These are phyloP conservation scores for Neurospora pannonica DNA, from an alignment of 495 filamentous ascomycete species.

Conservation along the genomic window DNA sequence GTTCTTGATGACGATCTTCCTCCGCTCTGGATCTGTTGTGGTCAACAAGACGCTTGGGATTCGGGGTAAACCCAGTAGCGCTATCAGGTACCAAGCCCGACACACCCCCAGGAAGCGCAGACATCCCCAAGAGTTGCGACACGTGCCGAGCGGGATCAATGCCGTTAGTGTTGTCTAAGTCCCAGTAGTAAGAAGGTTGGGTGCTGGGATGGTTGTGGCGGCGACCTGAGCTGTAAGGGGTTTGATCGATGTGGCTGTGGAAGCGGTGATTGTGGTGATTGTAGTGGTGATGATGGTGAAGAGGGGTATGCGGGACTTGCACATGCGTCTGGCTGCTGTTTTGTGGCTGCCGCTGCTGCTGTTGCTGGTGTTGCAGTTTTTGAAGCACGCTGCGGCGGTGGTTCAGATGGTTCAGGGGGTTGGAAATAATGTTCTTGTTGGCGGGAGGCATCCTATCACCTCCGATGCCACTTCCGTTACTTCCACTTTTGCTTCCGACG, in stretches of 20 bases:
- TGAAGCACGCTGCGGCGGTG: background rate
- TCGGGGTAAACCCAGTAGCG: background rate
- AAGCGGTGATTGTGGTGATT: background rate
- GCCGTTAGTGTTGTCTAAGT: background rate
- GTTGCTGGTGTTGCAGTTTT: background rate
- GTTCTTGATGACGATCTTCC: no score
- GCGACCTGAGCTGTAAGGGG: background rate
- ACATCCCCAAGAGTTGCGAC: background rate
- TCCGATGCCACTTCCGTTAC: background rate
- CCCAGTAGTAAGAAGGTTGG: background rate
- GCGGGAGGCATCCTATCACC: background rate
- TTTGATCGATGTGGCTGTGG: background rate
- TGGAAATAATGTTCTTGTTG: background rate
- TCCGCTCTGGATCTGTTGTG: no score
- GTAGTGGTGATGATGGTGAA: background rate
- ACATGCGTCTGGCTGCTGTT: background rate
- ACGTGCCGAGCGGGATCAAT: background rate
- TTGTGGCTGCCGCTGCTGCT: background rate
- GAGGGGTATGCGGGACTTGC: background rate
- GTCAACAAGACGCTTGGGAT: background rate
- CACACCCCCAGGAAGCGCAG: background rate
- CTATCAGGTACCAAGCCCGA: background rate
- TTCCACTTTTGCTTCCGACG: background rate
- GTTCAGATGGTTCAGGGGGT: background rate
- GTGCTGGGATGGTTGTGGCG: background rate